Base-by-base conservation (phyloP, 441 rosid genomes). In the Adansonia madagascariensis region DNA sequence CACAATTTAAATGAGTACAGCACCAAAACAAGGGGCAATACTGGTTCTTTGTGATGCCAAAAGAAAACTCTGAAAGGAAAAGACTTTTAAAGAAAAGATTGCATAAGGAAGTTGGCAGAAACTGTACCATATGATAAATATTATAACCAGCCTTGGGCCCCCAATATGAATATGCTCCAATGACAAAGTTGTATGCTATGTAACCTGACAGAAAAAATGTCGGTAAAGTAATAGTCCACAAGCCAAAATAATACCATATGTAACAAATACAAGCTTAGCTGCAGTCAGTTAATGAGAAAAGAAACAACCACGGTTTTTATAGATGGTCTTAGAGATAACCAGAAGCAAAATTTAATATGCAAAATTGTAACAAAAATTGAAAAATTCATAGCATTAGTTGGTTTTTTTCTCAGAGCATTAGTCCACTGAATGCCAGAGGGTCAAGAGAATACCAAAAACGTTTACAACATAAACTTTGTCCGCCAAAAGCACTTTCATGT, bases 91-190 rank as follows among this genome's bases (percentile, higher is more conserved):
- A 4, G 35, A 62, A 27, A 59, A n/a, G 52, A 46, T 68, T 15
- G 66, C 52, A 62, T 46, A n/a, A 44, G 31, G 31, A 63, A 67
- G 8, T 44, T 9, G 8, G 43, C 11, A 15, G 31, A 65, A 56
- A 63, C 43, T 11, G 52, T 82, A 88, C 91, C 95, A 91, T 88
- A 75, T 91, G 81, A 84, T 91, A 91, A 79, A 91, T 91, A 75
- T 88, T 87, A 79, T 85, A 88, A 79, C 93, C 95, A 68, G 93
- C 95, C 85, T 91, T 91, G 52, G 92, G 95, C 18, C 93, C 95
- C 95, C 93, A 91, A 69, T 88, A 91, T 1, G 95, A 91, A 82
- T 91, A 91, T 59, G 93, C 93, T 74, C 91, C 95, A 12, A 89
- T 80, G 27, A 89, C 93, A 82, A 91, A 91, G 84, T 87, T 91